Conservation (phyloP, 2,329 filamentous ascomycete species). For the Trichoderma pleuroti region DNA sequence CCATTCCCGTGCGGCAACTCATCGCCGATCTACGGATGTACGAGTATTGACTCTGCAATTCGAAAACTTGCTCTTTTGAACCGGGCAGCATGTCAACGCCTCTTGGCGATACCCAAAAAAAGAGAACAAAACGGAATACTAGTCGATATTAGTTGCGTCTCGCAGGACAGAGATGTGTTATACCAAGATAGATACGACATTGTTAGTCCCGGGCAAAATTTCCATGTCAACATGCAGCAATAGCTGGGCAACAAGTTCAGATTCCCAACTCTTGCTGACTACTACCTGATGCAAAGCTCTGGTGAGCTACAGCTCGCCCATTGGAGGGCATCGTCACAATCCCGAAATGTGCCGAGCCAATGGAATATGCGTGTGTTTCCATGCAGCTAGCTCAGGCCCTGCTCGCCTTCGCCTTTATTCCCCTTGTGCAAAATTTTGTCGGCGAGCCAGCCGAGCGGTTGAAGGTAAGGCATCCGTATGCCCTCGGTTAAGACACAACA, state of each 20-base stretch:
- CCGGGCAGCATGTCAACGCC: background rate
- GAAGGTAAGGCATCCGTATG: background rate
- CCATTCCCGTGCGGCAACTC: background rate
- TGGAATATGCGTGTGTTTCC: background rate
- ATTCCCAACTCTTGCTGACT: background rate
- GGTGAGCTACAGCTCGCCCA: background rate
- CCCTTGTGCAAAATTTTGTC: background rate
- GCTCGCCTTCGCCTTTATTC: background rate
- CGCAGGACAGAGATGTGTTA: background rate
- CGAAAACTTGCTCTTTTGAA: background rate
- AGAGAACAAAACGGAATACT: background rate
- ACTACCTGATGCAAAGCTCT: background rate
- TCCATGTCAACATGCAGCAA: background rate
- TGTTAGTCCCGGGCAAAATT: background rate
- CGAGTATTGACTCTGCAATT: background rate
- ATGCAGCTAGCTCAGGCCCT: background rate
- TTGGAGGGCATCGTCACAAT: background rate
- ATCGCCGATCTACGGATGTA: background rate
- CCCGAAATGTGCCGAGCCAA: slow-evolving; percentile 9
- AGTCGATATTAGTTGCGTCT: background rate
- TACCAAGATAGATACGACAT: background rate
- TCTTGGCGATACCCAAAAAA: background rate
- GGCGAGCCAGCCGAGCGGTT: background rate
- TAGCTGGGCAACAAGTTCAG: background rate
- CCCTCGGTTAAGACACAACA: background rate